These are phyloP conservation scores for Panicum hallii DNA, from an alignment of 202 grass and related monocot species.

Conservation along the genomic window DNA sequence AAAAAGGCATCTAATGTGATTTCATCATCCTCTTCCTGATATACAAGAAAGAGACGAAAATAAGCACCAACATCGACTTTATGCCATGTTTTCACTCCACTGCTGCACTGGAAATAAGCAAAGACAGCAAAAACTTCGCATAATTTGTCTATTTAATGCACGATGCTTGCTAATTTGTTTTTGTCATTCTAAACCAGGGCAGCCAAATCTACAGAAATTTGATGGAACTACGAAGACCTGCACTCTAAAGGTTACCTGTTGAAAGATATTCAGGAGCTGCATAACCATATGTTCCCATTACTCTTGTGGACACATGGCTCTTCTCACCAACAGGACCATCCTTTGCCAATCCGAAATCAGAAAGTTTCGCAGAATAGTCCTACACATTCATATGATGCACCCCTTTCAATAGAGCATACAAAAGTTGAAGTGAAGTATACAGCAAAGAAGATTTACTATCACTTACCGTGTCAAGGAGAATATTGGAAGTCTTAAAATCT, in stretches of 20 bases:
- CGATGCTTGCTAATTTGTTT: neutral
- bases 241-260: slow-evolving; percentile 63
- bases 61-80: neutral
- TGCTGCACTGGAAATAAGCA: neutral
- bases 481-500: slow-evolving; percentile 89
- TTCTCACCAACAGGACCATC: slow-evolving; percentile 84
- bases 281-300: slow-evolving; percentile 89
- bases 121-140: slow-evolving; percentile 1
- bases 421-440: neutral
- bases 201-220: slow-evolving; percentile 26
- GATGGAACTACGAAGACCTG: neutral
- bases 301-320: slow-evolving; percentile 83
- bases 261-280: slow-evolving; percentile 89
- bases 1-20: slow-evolving; percentile 1
- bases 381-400: slow-evolving; percentile 42
- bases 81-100: neutral
- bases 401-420: slow-evolving; percentile 34
- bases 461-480: slow-evolving; percentile 85
- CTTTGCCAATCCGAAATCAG: slow-evolving; percentile 91
- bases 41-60: neutral
- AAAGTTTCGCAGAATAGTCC: slow-evolving; percentile 88
- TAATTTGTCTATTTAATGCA: slow-evolving; percentile 26
- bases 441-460: slow-evolving; percentile 19
- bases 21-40: neutral
- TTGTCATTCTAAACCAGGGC: neutral